Evolutionary conservation across 139 green algal genomes (phyloP).

Genomic region (Haematococcus lacustris): DNA sequence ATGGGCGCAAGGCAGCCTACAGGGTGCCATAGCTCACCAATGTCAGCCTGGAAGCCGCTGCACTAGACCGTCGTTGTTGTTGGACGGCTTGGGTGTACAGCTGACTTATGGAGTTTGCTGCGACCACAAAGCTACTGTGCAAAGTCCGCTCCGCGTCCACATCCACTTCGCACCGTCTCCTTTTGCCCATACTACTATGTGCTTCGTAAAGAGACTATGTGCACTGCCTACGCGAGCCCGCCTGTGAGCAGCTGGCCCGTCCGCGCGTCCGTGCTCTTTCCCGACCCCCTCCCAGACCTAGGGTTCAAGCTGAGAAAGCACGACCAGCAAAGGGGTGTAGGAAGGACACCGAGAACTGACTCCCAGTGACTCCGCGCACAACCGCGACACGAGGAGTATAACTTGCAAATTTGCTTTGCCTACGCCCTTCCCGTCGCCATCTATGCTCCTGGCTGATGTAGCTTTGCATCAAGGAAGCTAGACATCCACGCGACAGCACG

Average conservation of each 20-base stretch:
- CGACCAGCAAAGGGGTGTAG: too few species aligned
- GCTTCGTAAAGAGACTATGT: not conserved
- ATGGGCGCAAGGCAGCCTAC: not conserved
- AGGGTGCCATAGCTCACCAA: slow-evolving; percentile 34
- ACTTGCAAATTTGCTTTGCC: not conserved
- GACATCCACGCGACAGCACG: not conserved
- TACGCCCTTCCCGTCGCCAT: not conserved
- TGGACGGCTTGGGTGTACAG: slow-evolving; percentile 57
- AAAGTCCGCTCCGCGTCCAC: slow-evolving; percentile 43
- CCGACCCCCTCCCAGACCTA: not conserved
- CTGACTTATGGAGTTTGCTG: slow-evolving; percentile 58
- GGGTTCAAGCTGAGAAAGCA: not conserved
- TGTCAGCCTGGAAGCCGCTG: slow-evolving; percentile 38
- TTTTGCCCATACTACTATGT: slow-evolving; percentile 38
- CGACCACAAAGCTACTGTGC: slow-evolving; percentile 48
- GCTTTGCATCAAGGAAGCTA: too few species aligned
- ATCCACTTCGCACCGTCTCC: slow-evolving; percentile 44
- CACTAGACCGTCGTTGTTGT: slow-evolving; percentile 36
- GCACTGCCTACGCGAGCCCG: not conserved
- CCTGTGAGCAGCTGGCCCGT: not conserved
- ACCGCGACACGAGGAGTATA: too few species aligned
- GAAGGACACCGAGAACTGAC: too few species aligned
- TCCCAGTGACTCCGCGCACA: too few species aligned
- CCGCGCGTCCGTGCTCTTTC: not conserved
- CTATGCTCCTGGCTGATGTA: not conserved